Conservation (phyloP, 129 eudicot species). For the Pulicaria dysenterica region DNA sequence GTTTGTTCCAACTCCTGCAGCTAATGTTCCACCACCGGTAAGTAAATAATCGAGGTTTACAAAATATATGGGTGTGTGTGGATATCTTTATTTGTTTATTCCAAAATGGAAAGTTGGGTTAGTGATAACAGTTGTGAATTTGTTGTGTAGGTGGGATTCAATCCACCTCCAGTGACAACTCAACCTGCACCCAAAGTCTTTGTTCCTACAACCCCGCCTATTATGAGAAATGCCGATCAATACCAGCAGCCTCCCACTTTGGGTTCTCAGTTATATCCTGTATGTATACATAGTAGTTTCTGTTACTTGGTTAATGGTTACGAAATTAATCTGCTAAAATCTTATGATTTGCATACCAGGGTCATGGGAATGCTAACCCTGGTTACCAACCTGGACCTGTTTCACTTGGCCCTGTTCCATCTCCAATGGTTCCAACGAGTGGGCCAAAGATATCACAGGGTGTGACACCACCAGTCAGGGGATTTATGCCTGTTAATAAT, state of each 20-base stretch:
- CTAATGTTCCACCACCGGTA: conserved; percentile 62
- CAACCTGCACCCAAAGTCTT: conserved; percentile 76
- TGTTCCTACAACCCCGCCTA: conserved; percentile 70
- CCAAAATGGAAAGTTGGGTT: not conserved
- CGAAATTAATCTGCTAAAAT: conserved; percentile 18
- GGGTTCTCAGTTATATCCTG: conserved; percentile 72
- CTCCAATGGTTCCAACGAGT: conserved; percentile 51
- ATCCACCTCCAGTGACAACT: conserved; percentile 58
- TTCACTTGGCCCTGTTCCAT: conserved; percentile 53
- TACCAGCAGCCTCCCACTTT: conserved; percentile 73
- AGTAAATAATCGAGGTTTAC: not conserved
- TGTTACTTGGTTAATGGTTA: not conserved
- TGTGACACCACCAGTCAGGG: conserved; percentile 52
- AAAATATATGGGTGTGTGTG: no score
- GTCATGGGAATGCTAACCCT: conserved; percentile 62
- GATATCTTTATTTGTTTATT: no score
- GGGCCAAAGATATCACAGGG: conserved; percentile 66
- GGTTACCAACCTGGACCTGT: conserved; percentile 61
- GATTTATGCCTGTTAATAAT: conserved; percentile 65
- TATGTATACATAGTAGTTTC: conserved; percentile 32
- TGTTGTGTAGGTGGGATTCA: conserved; percentile 51
- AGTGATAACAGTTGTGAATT: not conserved
- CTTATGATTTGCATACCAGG: not conserved
- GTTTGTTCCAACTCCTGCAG: conserved; percentile 72
- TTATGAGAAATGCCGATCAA: conserved; percentile 65